These are phyloP conservation scores for Spatholobus suberectus DNA, from an alignment of 306 rosid species.

Conservation along the genomic window DNA sequence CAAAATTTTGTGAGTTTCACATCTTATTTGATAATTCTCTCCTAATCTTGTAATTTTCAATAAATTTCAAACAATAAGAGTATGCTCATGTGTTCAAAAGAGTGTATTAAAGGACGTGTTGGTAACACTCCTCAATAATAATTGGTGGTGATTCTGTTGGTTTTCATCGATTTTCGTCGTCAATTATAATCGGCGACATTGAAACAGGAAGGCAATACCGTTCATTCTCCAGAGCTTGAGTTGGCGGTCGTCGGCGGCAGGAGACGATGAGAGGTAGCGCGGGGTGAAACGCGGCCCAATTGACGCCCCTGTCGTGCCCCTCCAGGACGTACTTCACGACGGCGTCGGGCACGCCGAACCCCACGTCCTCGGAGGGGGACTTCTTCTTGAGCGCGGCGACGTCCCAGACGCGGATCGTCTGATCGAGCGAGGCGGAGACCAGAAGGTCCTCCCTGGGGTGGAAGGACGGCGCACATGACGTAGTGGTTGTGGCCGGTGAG, in stretches of 20 bases:
- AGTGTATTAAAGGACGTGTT: no score
- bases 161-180: no score
- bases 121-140: no score
- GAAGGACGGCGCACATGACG: conserved; percentile 79
- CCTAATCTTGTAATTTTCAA: no score
- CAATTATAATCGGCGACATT: no score
- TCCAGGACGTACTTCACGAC: conserved; percentile 68
- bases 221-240: conserved; percentile 83
- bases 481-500: conserved; percentile 79
- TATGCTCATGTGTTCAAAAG: no score
- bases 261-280: conserved; percentile 77
- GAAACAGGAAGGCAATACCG: conserved; percentile 42
- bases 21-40: no score
- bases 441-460: conserved; percentile 78
- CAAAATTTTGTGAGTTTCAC: no score
- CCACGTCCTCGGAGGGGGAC: background rate
- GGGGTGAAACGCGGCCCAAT: conserved; percentile 85
- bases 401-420: conserved; percentile 88
- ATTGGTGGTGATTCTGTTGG: no score
- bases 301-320: conserved; percentile 90
- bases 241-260: conserved; percentile 84
- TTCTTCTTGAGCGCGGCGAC: conserved; percentile 40
- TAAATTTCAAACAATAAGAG: no score
- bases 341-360: background rate
- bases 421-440: conserved; percentile 80